Percentiles rank a stretch among this genome's conserved stretches.
Conservation (phyloP, 2,329 filamentous ascomycete species). For the Sphaerostilbella broomeana region DNA sequence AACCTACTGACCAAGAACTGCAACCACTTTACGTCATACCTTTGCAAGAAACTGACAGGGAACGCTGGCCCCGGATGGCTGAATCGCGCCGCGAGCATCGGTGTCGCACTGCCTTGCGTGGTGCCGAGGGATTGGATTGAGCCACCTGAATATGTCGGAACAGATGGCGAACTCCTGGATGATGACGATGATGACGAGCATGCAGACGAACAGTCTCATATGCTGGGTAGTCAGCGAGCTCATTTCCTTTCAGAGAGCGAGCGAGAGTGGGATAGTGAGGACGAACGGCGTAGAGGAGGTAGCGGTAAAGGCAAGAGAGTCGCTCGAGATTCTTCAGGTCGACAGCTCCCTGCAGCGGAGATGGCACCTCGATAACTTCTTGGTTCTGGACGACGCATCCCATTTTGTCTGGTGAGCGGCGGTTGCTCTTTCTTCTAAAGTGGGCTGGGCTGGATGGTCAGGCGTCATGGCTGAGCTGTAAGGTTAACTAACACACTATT, state of each 20-base stretch:
- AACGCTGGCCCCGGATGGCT: slow-evolving; percentile 66
- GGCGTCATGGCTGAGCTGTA: slow-evolving; percentile 18
- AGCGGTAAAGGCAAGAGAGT: slow-evolving; percentile 40
- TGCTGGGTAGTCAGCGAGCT: slow-evolving; percentile 42
- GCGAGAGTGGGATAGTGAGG: slow-evolving; percentile 40
- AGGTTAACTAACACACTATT: slow-evolving; percentile 14
- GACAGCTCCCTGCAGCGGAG: slow-evolving; percentile 46
- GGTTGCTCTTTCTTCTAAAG: slow-evolving; percentile 6
- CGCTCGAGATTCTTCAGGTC: slow-evolving; percentile 44
- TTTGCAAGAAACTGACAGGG: slow-evolving; percentile 67
- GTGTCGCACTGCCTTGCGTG: slow-evolving; percentile 72
- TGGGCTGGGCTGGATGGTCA: not conserved
- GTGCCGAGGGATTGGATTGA: slow-evolving; percentile 78
- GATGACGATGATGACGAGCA: slow-evolving; percentile 47
- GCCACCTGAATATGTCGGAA: slow-evolving; percentile 67
- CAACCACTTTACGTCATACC: slow-evolving; percentile 78
- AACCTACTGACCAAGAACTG: slow-evolving; percentile 80
- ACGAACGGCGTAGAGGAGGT: slow-evolving; percentile 34
- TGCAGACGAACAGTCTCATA: slow-evolving; percentile 49
- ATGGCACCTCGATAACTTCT: slow-evolving; percentile 36
- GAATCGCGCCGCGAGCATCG: slow-evolving; percentile 78
- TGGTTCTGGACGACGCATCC: not conserved
- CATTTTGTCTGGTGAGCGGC: too few relatives aligned
- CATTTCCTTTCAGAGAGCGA: slow-evolving; percentile 25
- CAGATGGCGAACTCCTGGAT: slow-evolving; percentile 62